Base-by-base conservation (phyloP, 345 rosid genomes). In the Boechera retrofracta region DNA sequence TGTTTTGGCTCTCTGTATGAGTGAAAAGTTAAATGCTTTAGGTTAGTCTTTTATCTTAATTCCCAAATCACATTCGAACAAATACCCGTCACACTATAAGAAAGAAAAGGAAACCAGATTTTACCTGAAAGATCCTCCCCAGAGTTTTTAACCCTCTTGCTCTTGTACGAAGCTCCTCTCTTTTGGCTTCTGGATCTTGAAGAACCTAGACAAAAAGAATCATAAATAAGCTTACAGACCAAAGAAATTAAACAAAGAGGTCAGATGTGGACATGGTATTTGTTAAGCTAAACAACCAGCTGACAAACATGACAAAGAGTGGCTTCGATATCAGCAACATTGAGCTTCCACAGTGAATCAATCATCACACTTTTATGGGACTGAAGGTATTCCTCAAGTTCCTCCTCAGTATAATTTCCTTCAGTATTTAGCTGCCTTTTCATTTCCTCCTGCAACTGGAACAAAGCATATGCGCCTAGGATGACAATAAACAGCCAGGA, bases 381-480 rank as follows among this genome's bases (percentile, higher is more conserved):
- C 68, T 86, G 87, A 85, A 92, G 82, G 63, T 92, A 95, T 64
- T 80, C 89, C 86, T 92, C 98, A 82, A 95, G 97, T 85, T 95
- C 94, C 85, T 89, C 89, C 75, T 91, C 96, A 0, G 97, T 91
- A 71, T 87, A 88, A 72, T 92, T 89, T 57, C 97, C 97, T 84
- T 92, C 94, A 10, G 93, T 74, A 75, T 69, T 91, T 39, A 88
- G 87, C 75, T 95, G 96, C 86, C 81, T 95, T 84, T 91, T 92
- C 98, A 95, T 95, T 68, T 95, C 99, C 80, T 92, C 98, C 74
- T 95, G 98, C 56, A 95, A 87, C 90, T 95, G 99, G 85, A 95
- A 87, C 85, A 95, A 80, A 56, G 99, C 97, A 81, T 89, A 84
- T 72, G 99, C 97, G 55, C 99, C 99, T 95, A 82, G 60, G 44